Evolutionary conservation across 257 asterid species (phyloP), one percentile per base, ranked within the genome.

Genomic region (Primulina eburnea): DNA sequence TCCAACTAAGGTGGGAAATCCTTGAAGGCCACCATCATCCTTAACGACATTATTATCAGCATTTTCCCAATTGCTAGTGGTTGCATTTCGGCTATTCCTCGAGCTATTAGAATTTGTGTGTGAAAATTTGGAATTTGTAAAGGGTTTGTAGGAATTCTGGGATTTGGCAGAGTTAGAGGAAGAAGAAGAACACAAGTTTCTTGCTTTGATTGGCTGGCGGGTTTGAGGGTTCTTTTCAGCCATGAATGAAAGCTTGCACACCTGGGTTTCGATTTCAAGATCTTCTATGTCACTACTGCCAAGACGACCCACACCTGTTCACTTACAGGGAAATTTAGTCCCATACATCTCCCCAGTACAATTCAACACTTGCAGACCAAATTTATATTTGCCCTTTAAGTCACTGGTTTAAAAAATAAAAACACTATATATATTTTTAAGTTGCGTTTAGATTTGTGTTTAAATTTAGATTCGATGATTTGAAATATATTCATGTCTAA

Each of bases 1-100:
- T 69, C 98, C 98, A 43, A 78, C 74, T 53, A 87, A 69, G 75
- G 70, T 26, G 60, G 85, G 80, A 59, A 74, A 70, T 35, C 69
- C 80, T 37, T 74, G 74, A 30, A 77, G 64, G 43, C 59, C 83
- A 20, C 75, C 88, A 18, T 56, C 80, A 33, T 67, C 34, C 63
- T 73, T 67, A 62, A 55, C 65, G 57, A 60, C 74, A 63, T 65
- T 21, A 37, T 34, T 55, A 29, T 62, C 64, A 34, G 16, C 69
- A 68, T 55, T 63, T 40, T 53, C 73, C 55, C 56, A 66, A 64
- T 14, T 78, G 21, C 60, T 35, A n/a, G 61, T 56, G 60, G 68
- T 60, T 17, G 61, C 38, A 47, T 75, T 75, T 24, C 60, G 64
- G 75, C 75, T 60, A 17, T 66, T 57, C 40, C 62, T 64, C 56